Percentiles rank a stretch among this genome's conserved stretches.
Evolutionary conservation across 169 alveolate species (phyloP).

Genomic region (Plasmodium fragile): DNA sequence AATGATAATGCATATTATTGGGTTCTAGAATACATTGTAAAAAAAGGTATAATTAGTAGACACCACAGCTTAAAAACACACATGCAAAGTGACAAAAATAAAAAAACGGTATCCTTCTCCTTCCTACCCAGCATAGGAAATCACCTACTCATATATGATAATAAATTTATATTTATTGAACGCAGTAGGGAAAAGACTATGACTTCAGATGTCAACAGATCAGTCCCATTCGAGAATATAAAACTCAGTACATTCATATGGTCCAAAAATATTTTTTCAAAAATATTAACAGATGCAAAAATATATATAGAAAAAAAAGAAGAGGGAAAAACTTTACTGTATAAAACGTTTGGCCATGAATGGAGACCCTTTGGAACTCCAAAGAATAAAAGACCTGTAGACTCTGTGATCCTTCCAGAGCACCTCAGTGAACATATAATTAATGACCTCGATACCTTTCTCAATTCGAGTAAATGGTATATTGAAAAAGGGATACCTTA

Average conservation of each 20-base stretch:
- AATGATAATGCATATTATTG: conserved; percentile 83
- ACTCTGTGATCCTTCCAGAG: conserved; percentile 79
- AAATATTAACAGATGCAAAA: conserved; percentile 72
- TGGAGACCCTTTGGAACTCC: conserved; percentile 87
- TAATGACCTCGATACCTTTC: conserved; percentile 48
- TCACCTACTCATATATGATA: conserved; percentile 61
- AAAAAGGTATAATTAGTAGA: conserved; percentile 77
- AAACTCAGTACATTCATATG: conserved; percentile 72
- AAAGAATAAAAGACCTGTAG: conserved; percentile 82
- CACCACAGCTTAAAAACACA: conserved; percentile 73
- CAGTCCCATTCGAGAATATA: conserved; percentile 67
- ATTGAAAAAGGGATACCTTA: conserved; percentile 87
- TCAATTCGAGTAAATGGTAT: conserved; percentile 82
- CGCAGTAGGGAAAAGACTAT: conserved; percentile 51
- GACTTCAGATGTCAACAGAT: conserved; percentile 42
- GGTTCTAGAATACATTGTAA: conserved; percentile 84
- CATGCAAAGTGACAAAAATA: conserved; percentile 45
- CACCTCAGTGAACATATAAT: conserved; percentile 37
- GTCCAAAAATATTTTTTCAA: conserved; percentile 51
- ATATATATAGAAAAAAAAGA: conserved; percentile 63
- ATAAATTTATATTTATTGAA: conserved; percentile 40
- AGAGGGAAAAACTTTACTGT: conserved; percentile 83
- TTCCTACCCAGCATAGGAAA: conserved; percentile 76
- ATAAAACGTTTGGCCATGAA: conserved; percentile 81
- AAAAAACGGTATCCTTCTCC: conserved; percentile 15